A percentile compares a stretch with the other conserved stretches of the same genome.
Conservation (phyloP, 495 filamentous ascomycete genomes). For the Hypoxylon cercidicola region DNA sequence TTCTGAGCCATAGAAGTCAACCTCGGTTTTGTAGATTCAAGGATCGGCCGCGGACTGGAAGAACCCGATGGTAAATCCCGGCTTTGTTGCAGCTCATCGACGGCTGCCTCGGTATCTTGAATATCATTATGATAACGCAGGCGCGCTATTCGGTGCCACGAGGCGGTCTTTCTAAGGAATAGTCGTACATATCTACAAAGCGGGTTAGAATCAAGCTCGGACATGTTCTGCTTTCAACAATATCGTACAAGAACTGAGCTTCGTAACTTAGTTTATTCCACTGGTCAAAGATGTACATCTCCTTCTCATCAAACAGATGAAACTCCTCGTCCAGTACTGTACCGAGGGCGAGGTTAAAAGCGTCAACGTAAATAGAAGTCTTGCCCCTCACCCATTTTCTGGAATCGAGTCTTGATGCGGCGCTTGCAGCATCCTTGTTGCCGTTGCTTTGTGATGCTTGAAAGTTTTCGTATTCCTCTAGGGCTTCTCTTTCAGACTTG, state of each 20-base stretch:
- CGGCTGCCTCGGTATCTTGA: conserved; percentile 72
- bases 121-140: conserved; percentile 87
- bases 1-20: conserved; percentile 35
- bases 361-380: conserved; percentile 96
- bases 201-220: conserved; percentile 7
- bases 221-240: neutral
- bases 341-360: conserved; percentile 91
- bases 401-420: conserved; percentile 47
- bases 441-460: conserved; percentile 58
- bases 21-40: neutral
- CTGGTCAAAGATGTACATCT: conserved; percentile 77
- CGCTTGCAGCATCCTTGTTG: conserved; percentile 51
- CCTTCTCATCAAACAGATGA: conserved; percentile 85
- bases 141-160: conserved; percentile 86
- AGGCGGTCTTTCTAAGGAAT: conserved; percentile 93
- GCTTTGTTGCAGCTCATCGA: conserved; percentile 64
- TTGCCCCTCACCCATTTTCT: conserved; percentile 60
- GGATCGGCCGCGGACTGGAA: neutral
- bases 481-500: conserved; percentile 73
- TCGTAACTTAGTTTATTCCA: conserved; percentile 85
- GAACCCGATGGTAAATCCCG: conserved; percentile 25
- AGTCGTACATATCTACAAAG: conserved; percentile 78
- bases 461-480: conserved; percentile 79
- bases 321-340: conserved; percentile 91
- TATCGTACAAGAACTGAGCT: conserved; percentile 85